Conservation (phyloP, 2,329 filamentous ascomycete species). For the Fusarium albidum region DNA sequence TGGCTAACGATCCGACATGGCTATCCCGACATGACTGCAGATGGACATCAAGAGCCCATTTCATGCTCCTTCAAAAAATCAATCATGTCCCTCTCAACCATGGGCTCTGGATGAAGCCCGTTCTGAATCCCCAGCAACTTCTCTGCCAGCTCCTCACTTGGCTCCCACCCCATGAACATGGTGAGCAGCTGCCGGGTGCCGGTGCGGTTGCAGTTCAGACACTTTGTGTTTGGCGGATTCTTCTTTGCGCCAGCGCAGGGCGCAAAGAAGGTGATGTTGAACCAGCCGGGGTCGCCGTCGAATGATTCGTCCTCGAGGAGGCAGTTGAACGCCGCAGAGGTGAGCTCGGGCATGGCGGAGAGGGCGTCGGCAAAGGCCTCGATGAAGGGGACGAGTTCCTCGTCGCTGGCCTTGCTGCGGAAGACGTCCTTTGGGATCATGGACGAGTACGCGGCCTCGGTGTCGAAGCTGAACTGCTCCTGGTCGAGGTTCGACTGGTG, state of each 20-base stretch:
- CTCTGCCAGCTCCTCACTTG: conserved; percentile 1
- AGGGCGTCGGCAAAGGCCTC: conserved; percentile 4
- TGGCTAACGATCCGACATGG: too few relatives aligned
- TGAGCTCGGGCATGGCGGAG: conserved; percentile 10
- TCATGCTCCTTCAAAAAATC: too few relatives aligned
- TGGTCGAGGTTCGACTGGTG: neutral
- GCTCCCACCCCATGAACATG: conserved; percentile 5
- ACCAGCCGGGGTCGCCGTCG: neutral
- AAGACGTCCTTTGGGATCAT: neutral
- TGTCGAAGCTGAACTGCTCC: conserved; percentile 2
- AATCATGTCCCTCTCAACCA: neutral
- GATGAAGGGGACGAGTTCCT: conserved; percentile 1
- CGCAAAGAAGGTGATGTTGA: conserved; percentile 7
- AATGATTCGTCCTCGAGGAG: neutral
- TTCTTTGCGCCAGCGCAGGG: neutral
- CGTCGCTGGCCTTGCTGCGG: neutral
- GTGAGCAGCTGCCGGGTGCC: conserved; percentile 7
- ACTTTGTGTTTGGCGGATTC: neutral
- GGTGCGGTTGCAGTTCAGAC: neutral
- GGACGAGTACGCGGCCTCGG: neutral
- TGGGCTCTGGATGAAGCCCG: conserved; percentile 1
- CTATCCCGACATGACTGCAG: too few relatives aligned
- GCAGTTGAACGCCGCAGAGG: neutral
- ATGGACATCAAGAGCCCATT: too few relatives aligned
- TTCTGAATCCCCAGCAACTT: conserved; percentile 10